These are phyloP conservation scores for Barnettozyma vustinii DNA, from an alignment of 805 yeast species.

Conservation along the genomic window DNA sequence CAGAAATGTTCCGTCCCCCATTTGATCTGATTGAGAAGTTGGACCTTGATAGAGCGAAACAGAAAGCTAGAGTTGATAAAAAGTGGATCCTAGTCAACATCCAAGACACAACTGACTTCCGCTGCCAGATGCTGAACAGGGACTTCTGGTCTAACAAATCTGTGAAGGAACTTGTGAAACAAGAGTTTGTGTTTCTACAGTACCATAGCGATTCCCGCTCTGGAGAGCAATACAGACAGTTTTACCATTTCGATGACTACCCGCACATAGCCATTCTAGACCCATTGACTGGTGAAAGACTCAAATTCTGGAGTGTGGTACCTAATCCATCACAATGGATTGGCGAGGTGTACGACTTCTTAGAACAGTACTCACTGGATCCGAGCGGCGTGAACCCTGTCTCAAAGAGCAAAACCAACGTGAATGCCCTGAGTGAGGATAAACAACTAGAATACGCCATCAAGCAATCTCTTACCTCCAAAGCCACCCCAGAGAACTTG, in stretches of 20 bases:
- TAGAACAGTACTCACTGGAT: slow-evolving; percentile 57
- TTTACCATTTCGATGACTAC: slow-evolving; percentile 61
- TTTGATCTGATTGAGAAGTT: slow-evolving; percentile 74
- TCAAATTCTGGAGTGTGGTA: slow-evolving; percentile 68
- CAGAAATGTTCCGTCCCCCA: slow-evolving; percentile 86
- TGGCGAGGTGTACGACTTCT: slow-evolving; percentile 63
- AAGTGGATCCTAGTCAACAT: slow-evolving; percentile 87
- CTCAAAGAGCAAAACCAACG: slow-evolving; percentile 49
- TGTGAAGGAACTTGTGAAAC: slow-evolving; percentile 58
- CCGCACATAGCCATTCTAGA: slow-evolving; percentile 93
- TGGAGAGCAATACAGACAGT: slow-evolving; percentile 66
- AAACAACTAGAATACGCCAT: slow-evolving; percentile 78
- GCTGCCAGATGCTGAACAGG: slow-evolving; percentile 84
- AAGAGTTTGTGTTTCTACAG: slow-evolving; percentile 78
- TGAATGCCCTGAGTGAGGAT: slow-evolving; percentile 68
- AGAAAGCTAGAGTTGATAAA: slow-evolving; percentile 51
- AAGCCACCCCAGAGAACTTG: slow-evolving; percentile 2
- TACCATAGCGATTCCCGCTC: slow-evolving; percentile 72
- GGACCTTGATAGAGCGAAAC: slow-evolving; percentile 68
- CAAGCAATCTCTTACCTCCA: slow-evolving; percentile 50
- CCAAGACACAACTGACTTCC: slow-evolving; percentile 80
- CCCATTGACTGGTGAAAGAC: slow-evolving; percentile 92
- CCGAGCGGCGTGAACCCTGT: slow-evolving; percentile 62
- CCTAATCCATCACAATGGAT: slow-evolving; percentile 60
- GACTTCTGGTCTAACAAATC: slow-evolving; percentile 81